phyloP scores from a whole-genome alignment of 495 filamentous ascomycete genomes.

The Penicillium cinerascens region DNA sequence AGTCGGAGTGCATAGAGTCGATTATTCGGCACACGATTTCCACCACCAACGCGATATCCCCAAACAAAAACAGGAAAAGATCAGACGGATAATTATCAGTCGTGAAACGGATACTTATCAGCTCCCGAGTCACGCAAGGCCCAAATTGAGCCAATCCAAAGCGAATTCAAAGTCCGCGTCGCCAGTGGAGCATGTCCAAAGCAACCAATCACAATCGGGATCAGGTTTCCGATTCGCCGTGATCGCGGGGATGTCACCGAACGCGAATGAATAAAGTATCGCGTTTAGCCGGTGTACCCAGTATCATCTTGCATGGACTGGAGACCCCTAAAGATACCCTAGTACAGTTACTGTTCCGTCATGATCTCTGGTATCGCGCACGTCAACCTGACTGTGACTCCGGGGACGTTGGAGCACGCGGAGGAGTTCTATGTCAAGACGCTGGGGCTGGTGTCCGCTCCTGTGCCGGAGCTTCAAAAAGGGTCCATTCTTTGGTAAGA shows the following conservation, averaged over 20 bases:
- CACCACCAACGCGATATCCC: no score
- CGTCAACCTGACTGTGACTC: conserved; percentile 57
- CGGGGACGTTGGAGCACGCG: conserved; percentile 50
- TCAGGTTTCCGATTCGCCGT: conserved; percentile 14
- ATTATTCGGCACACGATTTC: no score
- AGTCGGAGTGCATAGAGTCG: no score
- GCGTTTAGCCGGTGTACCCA: neutral
- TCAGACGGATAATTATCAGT: no score
- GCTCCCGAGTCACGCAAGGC: neutral
- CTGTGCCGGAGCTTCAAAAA: conserved; percentile 49
- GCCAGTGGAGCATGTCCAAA: no score
- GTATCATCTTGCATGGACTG: neutral
- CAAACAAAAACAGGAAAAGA: no score
- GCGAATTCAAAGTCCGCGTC: no score
- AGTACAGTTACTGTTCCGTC: neutral
- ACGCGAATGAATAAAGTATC: conserved; percentile 1
- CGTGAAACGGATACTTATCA: no score
- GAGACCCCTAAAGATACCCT: neutral
- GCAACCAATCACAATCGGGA: conserved; percentile 17
- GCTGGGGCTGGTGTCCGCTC: conserved; percentile 45
- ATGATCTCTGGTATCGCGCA: conserved; percentile 61
- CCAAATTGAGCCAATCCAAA: neutral
- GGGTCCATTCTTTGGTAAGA: conserved; percentile 50
- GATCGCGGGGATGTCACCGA: conserved; percentile 3
- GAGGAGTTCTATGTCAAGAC: conserved; percentile 54